phyloP scores from a whole-genome alignment of 2,329 filamentous ascomycete genomes.

The Sporothrix brunneoviolacea region DNA sequence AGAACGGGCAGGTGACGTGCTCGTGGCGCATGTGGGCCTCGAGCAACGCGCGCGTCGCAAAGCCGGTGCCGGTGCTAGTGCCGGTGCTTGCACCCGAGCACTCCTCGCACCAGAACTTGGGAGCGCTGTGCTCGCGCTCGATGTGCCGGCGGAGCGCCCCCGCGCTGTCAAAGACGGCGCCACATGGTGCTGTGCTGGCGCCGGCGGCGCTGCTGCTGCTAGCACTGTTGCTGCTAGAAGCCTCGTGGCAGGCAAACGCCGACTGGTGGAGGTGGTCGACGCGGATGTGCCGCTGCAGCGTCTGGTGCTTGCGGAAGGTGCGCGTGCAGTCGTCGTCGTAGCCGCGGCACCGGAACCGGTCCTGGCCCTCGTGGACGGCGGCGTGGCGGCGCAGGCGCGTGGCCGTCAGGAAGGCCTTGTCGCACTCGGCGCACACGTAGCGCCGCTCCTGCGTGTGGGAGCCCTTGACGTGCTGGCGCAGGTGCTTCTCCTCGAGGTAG shows the following conservation, averaged over 20 bases:
- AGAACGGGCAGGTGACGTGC: conserved; percentile 72
- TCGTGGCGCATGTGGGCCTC: conserved; percentile 65
- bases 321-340: conserved; percentile 63
- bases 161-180: conserved; percentile 65
- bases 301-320: conserved; percentile 81
- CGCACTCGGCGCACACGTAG: conserved; percentile 69
- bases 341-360: conserved; percentile 67
- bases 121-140: conserved; percentile 60
- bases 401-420: conserved; percentile 73
- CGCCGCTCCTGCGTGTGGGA: conserved; percentile 66
- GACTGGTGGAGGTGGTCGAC: conserved; percentile 66
- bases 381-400: conserved; percentile 71
- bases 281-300: conserved; percentile 74
- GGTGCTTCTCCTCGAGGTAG: conserved; percentile 80
- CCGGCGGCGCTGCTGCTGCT: too few relatives aligned
- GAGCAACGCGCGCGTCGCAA: conserved; percentile 65
- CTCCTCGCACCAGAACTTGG: conserved; percentile 69
- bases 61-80: conserved; percentile 48
- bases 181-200: conserved; percentile 39
- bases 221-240: too few relatives aligned
- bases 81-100: conserved; percentile 45
- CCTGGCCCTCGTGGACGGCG: conserved; percentile 69
- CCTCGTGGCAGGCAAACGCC: conserved; percentile 60
- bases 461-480: conserved; percentile 78
- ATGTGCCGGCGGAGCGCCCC: conserved; percentile 66